phyloP scores from a whole-genome alignment of 2,329 filamentous ascomycete species.

The Neopestalotiopsis rosae region DNA sequence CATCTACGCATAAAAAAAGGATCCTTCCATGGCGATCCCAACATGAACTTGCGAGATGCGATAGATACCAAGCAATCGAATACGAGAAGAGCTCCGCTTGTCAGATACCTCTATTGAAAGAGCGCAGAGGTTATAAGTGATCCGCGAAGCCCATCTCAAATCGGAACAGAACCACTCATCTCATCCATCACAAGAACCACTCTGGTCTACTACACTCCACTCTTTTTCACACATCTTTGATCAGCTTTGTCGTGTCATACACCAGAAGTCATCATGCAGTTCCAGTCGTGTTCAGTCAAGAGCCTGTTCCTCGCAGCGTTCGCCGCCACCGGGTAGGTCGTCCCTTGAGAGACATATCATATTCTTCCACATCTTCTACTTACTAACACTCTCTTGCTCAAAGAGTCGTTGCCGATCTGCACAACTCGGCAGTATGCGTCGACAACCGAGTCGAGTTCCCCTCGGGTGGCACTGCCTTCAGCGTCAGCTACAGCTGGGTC shows the following conservation, averaged over 20 bases:
- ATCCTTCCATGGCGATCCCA: not conserved
- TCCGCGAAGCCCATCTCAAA: not conserved
- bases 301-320: not conserved
- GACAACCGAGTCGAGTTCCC: slow-evolving; percentile 2
- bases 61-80: not conserved
- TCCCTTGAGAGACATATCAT: not conserved
- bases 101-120: not conserved
- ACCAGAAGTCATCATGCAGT: not conserved
- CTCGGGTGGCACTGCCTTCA: not conserved
- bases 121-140: not conserved
- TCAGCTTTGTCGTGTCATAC: not conserved
- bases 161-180: not conserved
- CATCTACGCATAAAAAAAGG: not conserved
- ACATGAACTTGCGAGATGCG: not conserved
- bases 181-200: not conserved
- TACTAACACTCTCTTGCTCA: not conserved
- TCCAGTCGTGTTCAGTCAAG: not conserved
- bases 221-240: not conserved
- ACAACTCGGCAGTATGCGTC: slow-evolving; percentile 3
- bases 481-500: slow-evolving; percentile 13
- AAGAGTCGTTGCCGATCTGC: slow-evolving; percentile 9
- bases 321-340: not conserved
- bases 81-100: not conserved
- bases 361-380: not conserved
- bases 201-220: not conserved